Conservation (phyloP, 1,139 yeast species). For the Martiniozyma asiatica region DNA sequence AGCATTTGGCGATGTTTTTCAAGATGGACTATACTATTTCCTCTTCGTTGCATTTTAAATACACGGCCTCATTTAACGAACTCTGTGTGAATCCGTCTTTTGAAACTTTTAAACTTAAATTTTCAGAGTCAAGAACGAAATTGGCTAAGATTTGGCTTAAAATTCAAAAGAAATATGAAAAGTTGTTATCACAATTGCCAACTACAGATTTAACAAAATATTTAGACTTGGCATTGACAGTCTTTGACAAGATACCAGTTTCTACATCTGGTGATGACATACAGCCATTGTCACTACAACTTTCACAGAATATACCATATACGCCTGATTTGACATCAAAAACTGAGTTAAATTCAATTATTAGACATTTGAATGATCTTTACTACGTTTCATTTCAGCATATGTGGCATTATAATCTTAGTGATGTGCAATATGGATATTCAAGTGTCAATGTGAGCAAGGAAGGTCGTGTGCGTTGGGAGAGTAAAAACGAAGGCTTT, state of each 20-base stretch:
- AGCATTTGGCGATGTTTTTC: constrained; percentile 54
- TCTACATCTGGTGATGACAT: constrained; percentile 33
- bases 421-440: constrained; percentile 43
- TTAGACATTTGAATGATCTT: constrained; percentile 36
- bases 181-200: constrained; percentile 16
- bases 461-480: neutral
- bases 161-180: constrained; percentile 39
- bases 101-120: constrained; percentile 50
- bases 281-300: constrained; percentile 22
- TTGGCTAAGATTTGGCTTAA: constrained; percentile 56
- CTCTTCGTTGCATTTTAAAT: constrained; percentile 61
- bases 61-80: constrained; percentile 63
- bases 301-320: neutral
- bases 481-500: constrained; percentile 1
- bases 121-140: constrained; percentile 50
- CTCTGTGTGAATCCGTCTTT: constrained; percentile 51
- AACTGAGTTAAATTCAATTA: constrained; percentile 21
- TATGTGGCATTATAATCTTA: constrained; percentile 67
- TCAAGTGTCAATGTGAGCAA: constrained; percentile 21
- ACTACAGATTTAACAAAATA: constrained; percentile 19
- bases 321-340: constrained; percentile 7
- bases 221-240: constrained; percentile 43
- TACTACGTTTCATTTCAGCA: constrained; percentile 56
- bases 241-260: constrained; percentile 57
- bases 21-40: constrained; percentile 65